Evolutionary conservation across 495 filamentous ascomycete genomes (phyloP).

Genomic region (Tuber borchii): DNA sequence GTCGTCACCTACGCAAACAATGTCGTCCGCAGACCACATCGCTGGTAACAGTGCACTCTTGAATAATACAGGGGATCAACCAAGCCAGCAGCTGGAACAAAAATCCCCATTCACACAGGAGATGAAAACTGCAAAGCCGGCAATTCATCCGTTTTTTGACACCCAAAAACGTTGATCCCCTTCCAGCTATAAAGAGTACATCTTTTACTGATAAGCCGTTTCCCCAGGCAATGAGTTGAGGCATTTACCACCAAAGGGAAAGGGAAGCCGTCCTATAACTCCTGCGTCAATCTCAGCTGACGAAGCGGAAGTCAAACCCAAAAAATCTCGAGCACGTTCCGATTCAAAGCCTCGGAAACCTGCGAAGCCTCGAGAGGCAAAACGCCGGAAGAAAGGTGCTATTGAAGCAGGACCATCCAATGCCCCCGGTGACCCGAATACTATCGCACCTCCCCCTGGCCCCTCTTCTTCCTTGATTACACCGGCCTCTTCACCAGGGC

Average conservation of each 20-base stretch:
- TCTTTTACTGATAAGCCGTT: not conserved
- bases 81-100: not conserved
- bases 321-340: slow-evolving; percentile 15
- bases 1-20: not conserved
- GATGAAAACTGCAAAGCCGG: not conserved
- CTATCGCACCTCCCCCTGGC: slow-evolving; percentile 8
- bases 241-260: not conserved
- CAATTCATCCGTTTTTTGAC: not conserved
- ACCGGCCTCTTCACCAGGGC: slow-evolving; percentile 12
- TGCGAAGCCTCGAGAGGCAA: slow-evolving; percentile 14
- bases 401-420: slow-evolving; percentile 14
- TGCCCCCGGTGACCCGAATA: not conserved
- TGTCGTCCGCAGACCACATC: not conserved
- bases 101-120: not conserved
- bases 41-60: not conserved
- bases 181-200: not conserved
- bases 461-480: slow-evolving; percentile 23
- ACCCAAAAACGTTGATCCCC: not conserved
- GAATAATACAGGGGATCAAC: not conserved
- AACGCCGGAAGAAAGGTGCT: slow-evolving; percentile 17
- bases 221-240: not conserved
- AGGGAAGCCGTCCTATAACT: slow-evolving; percentile 18
- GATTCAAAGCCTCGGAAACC: not conserved
- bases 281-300: slow-evolving; percentile 29
- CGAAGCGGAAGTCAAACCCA: slow-evolving; percentile 7